Percentiles rank a stretch among this genome's conserved stretches.
phyloP scores from a whole-genome alignment of 148 eudicot species.

The Nyssa sinensis region DNA sequence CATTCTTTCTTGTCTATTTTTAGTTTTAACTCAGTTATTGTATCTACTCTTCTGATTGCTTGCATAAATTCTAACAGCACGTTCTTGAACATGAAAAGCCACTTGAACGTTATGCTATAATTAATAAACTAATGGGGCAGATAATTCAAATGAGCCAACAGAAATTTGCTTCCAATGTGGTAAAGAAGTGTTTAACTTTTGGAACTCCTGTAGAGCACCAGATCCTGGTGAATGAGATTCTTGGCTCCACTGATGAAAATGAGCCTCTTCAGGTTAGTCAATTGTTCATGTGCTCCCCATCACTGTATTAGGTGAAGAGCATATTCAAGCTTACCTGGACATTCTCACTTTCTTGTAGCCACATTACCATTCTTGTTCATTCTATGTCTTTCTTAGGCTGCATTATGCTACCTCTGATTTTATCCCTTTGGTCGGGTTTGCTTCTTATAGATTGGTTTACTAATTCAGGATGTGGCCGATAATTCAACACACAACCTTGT shows the following conservation, averaged over 20 bases:
- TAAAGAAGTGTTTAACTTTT: conserved; percentile 81
- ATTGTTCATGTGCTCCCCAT: not conserved
- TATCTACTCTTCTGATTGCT: conserved; percentile 5
- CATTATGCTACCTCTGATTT: not conserved
- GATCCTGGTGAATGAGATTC: conserved; percentile 70
- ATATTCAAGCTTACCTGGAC: not conserved
- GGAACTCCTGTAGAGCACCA: conserved; percentile 75
- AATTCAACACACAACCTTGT: no score
- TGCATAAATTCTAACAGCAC: conserved; percentile 47
- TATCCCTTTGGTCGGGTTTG: no score
- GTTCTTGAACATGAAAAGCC: conserved; percentile 90
- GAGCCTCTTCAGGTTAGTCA: conserved; percentile 82
- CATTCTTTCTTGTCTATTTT: not conserved
- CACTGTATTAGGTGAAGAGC: not conserved
- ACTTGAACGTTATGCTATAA: conserved; percentile 70
- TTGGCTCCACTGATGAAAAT: conserved; percentile 70
- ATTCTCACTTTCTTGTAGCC: not conserved
- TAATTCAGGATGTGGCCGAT: no score
- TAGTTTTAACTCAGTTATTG: not conserved
- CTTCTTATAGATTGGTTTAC: no score
- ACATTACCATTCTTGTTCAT: not conserved
- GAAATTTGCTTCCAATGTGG: conserved; percentile 88
- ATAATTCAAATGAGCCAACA: conserved; percentile 96
- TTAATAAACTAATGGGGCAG: conserved; percentile 63
- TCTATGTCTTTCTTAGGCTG: not conserved